These are phyloP conservation scores for Talaromyces sp. DNA, from an alignment of 2,329 filamentous ascomycete genomes.

Conservation along the genomic window DNA sequence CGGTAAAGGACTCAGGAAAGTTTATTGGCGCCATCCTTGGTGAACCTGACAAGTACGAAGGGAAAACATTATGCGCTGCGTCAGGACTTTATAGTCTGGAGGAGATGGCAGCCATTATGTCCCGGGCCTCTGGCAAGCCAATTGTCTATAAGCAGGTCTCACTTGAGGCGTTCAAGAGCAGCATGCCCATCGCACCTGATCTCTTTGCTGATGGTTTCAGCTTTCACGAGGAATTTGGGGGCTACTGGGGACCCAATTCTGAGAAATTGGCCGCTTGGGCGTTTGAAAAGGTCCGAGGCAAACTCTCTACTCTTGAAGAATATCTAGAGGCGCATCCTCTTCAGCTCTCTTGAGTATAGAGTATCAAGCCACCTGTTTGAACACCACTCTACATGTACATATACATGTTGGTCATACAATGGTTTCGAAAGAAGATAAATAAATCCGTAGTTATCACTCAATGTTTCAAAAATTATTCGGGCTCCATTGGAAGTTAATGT, in stretches of 20 bases:
- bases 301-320: conserved; percentile 31
- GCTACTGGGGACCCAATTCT: conserved; percentile 29
- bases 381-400: no score
- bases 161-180: conserved; percentile 16
- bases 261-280: conserved; percentile 26
- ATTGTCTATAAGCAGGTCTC: conserved; percentile 25
- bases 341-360: neutral
- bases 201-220: conserved; percentile 18
- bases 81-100: conserved; percentile 23
- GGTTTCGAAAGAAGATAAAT: no score
- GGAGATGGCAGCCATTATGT: conserved; percentile 27
- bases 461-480: no score
- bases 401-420: no score
- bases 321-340: conserved; percentile 10
- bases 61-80: conserved; percentile 31
- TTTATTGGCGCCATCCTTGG: conserved; percentile 32
- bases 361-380: no score
- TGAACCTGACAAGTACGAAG: conserved; percentile 29
- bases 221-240: conserved; percentile 28
- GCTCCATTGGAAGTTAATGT: no score
- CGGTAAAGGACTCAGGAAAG: conserved; percentile 30
- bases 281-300: conserved; percentile 18
- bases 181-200: conserved; percentile 12
- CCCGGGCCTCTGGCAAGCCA: conserved; percentile 30
- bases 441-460: no score